Evolutionary conservation across 2,329 filamentous ascomycete species (phyloP), one percentile per base, ranked within the genome.

Genomic region (Penicillium sp.): DNA sequence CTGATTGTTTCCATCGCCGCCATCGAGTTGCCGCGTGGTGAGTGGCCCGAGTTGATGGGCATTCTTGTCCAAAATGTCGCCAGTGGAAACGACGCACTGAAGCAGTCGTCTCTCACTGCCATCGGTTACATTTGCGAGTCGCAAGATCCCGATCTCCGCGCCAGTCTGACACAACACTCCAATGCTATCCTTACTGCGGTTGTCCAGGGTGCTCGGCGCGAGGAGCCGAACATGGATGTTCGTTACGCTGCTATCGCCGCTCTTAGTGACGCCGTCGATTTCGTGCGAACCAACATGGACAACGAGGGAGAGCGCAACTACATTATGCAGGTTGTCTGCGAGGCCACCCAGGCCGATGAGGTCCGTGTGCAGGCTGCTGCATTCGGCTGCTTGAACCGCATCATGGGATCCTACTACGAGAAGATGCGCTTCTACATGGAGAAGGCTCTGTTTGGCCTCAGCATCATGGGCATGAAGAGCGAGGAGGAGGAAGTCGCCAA

Each of bases 341-440:
- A 99, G 82, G 94, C 94, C 68, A 99, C 94, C 55, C 94, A 99
- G 80, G 92, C 93, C 68, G 83, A 89, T 1, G 94, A 99, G 76
- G 86, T 85, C 58, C 86, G 92, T 73, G 96, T 99, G 76, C 93
- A 97, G 78, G 91, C 96, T 75, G 93, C 92, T 61, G 91, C 94
- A 43, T 99, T 97, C 75, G 94, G 94, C 69, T 97, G 94, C 76
- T 81, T 99, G 67, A 99, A 99, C 84, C 88, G 94, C 71, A 97
- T 99, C 77, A 99, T 99, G 94, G 90, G 85, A 60, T 85, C 97
- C 63, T 99, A 99, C 83, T 99, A 99, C 77, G 94, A 99, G 71
- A 96, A 97, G 81, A 99, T 99, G 94, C 89, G 93, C 70, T 99
- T 97, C 79, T 99, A 99, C 82, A 99, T 99, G 94, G 94, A 99